Percentiles rank a stretch among this genome's conserved stretches.
Conservation (phyloP, 2,329 filamentous ascomycete genomes). For the Ophiostoma sp. region DNA sequence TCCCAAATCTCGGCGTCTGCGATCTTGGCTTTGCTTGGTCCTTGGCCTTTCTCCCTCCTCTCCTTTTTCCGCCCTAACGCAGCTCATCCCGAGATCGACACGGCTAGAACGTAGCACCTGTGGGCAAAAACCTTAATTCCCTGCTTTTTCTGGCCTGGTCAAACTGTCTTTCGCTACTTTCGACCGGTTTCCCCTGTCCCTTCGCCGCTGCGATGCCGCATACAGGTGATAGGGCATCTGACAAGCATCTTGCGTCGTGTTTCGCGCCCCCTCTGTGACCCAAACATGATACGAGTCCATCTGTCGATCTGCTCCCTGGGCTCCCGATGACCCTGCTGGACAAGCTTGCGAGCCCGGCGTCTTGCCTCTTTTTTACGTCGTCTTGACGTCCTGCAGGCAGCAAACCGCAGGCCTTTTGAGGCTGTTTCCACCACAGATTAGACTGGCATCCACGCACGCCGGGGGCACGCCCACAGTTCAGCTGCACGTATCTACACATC, state of each 20-base stretch:
- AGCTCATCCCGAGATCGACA: conserved; percentile 16
- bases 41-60: not conserved
- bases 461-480: not conserved
- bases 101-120: not conserved
- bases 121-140: conserved; percentile 1
- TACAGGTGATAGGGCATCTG: not conserved
- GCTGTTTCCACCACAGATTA: not conserved
- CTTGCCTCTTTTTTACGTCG: not conserved
- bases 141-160: not conserved
- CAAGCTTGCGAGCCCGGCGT: not conserved
- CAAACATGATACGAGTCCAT: not conserved
- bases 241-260: not conserved
- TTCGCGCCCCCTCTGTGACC: not conserved
- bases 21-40: not conserved
- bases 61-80: not conserved
- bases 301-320: conserved; percentile 12
- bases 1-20: not conserved
- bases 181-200: not conserved
- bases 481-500: conserved; percentile 15
- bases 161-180: not conserved
- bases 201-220: not conserved
- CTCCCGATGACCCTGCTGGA: not conserved
- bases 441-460: not conserved
- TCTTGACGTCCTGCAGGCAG: not conserved
- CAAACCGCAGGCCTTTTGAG: not conserved